Evolutionary conservation across 345 rosid genomes (phyloP).

Genomic region (Populus alba): DNA sequence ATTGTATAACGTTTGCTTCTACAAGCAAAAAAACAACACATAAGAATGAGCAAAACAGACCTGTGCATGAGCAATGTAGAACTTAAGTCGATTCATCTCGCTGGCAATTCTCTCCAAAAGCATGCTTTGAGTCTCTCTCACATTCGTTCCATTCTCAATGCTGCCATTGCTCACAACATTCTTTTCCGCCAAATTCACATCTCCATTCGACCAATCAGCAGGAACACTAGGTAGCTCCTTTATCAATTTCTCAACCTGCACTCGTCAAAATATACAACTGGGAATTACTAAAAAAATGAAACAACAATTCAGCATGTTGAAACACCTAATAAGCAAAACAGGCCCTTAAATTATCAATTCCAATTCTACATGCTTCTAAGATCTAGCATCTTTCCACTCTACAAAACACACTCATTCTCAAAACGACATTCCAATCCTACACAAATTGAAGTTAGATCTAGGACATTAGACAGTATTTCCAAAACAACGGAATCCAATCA

Average conservation of each 20-base stretch:
- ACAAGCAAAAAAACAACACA: neutral
- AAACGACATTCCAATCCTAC: neutral
- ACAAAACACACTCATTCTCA: neutral
- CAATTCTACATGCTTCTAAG: neutral
- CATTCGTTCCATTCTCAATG: constrained; percentile 66
- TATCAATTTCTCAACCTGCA: constrained; percentile 92
- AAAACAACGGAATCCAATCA: neutral
- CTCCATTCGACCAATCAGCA: constrained; percentile 77
- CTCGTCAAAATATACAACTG: constrained; percentile 1
- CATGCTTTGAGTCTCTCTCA: constrained; percentile 96
- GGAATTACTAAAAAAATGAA: neutral
- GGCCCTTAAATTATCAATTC: neutral
- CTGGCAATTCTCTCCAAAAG: constrained; percentile 95
- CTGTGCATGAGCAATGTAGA: constrained; percentile 88
- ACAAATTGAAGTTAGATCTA: neutral
- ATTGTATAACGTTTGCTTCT: neutral
- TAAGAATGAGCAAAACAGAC: constrained; percentile 47
- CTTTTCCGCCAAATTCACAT: constrained; percentile 43
- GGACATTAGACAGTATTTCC: neutral
- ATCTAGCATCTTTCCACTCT: neutral
- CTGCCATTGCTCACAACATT: constrained; percentile 41
- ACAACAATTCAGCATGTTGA: neutral
- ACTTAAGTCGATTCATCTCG: constrained; percentile 95
- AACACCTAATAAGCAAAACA: neutral
- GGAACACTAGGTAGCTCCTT: constrained; percentile 84